phyloP scores from a whole-genome alignment of 371 early-diverging fungal species.

The Umbelopsis sp. region DNA sequence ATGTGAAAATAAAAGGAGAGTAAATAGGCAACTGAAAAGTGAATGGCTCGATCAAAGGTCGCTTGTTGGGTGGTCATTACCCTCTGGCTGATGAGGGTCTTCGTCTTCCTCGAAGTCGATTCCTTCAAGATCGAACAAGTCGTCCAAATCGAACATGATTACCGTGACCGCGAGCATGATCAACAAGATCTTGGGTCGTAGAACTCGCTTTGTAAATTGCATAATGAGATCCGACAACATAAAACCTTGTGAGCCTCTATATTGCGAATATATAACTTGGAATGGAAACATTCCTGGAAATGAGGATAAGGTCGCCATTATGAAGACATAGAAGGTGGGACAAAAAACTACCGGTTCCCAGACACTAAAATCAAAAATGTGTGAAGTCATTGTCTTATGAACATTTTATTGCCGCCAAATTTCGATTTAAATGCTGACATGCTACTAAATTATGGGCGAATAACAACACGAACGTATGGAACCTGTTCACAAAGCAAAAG shows the following conservation, averaged over 20 bases:
- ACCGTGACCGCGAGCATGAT: conserved; percentile 45
- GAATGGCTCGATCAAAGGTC: background rate
- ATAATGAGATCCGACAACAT: conserved; percentile 41
- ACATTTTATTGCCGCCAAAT: background rate
- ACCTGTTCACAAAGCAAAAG: conserved; percentile 23
- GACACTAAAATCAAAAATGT: too few species aligned
- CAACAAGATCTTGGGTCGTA: conserved; percentile 40
- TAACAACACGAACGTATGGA: conserved; percentile 49
- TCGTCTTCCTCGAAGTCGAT: conserved; percentile 29
- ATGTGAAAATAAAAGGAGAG: background rate
- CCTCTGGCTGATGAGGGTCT: conserved; percentile 21
- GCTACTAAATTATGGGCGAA: conserved; percentile 33
- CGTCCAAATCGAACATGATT: conserved; percentile 48
- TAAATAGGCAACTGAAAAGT: background rate
- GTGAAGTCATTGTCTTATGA: too few species aligned
- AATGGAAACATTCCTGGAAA: conserved; percentile 11
- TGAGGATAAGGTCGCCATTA: conserved; percentile 1
- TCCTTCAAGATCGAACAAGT: conserved; percentile 46
- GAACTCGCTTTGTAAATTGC: conserved; percentile 44
- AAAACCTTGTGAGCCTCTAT: background rate
- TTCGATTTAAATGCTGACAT: background rate
- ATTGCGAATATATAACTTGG: conserved; percentile 4
- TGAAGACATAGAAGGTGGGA: background rate
- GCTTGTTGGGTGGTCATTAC: background rate
- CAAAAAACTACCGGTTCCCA: too few species aligned